Evolutionary conservation across 306 rosid species (phyloP), one percentile per base, ranked within the genome.

Genomic region (Lupinus albus): DNA sequence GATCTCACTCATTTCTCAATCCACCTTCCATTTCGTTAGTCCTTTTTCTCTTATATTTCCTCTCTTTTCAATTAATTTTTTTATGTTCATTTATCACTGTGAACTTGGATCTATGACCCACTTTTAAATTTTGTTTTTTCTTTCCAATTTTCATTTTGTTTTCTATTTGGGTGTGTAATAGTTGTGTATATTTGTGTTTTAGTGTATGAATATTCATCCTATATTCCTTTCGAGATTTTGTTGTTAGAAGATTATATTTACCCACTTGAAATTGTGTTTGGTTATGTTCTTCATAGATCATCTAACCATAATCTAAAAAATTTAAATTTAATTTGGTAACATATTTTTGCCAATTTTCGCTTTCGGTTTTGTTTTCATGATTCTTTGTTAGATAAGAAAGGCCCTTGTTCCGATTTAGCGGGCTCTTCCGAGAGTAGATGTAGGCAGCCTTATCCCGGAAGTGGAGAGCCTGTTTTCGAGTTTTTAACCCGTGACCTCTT

Each of bases 1-100:
- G 75, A 79, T 82, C 83, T 42, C 65, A 28, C 48, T 60, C 57
- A 39, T 48, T 70, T 57, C 58, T 41, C 53, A 47, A 54, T 53
- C 35, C 21, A 18, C 13, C 82, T 53, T 60, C 71, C 72, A 15
- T 33, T 79, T 69, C 54, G 87, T 83, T 33, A 79, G 82, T 73
- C 14, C 50, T 54, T 8, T 38, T 5, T 20, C 39, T 54, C 50
- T 64, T 41, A 16, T 33, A 42, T 44, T 52, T 18, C 9, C 6
- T 3, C 4, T 7, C 13, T 1, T 21, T 16, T 5, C 30, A 36
- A 7, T 36, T 36, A 5, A 12, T 10, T 30, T 11, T 25, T 2
- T 18, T 12, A 11, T 35, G 12, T 46, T 66, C 11, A 35, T 44
- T 67, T 61, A 5, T 42, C 46, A 9, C 63, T 41, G 20, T 25